Percentiles rank a stretch among this genome's conserved stretches.
Evolutionary conservation across 345 rosid species (phyloP).

Genomic region (Pelargonium nanum): DNA sequence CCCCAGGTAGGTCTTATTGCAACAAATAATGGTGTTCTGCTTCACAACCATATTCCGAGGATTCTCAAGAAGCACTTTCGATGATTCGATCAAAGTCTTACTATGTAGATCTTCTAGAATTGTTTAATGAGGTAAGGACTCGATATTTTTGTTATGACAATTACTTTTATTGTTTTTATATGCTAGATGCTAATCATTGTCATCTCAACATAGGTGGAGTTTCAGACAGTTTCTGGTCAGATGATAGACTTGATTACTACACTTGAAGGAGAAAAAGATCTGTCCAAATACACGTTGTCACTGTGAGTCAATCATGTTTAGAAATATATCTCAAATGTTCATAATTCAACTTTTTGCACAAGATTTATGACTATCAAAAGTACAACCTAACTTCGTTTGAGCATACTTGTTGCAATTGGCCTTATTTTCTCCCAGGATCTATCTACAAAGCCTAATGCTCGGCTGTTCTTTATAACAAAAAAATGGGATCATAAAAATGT

Average conservation of each 20-base stretch:
- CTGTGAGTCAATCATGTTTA: slow-evolving; percentile 36
- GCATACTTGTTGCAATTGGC: too few relatives aligned
- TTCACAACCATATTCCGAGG: slow-evolving; percentile 38
- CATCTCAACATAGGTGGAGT: slow-evolving; percentile 45
- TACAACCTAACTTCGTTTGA: too few relatives aligned
- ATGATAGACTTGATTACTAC: slow-evolving; percentile 78
- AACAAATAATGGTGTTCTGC: slow-evolving; percentile 37
- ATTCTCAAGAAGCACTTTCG: slow-evolving; percentile 44
- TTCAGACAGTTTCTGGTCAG: slow-evolving; percentile 68
- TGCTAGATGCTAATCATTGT: slow-evolving; percentile 3
- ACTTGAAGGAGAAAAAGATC: slow-evolving; percentile 57
- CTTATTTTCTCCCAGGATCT: too few relatives aligned
- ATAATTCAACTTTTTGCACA: background rate
- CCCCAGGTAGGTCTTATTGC: slow-evolving; percentile 86
- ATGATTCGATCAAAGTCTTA: slow-evolving; percentile 37
- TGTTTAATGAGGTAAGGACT: slow-evolving; percentile 42
- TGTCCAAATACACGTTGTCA: slow-evolving; percentile 51
- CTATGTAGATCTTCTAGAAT: slow-evolving; percentile 43
- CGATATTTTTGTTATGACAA: background rate
- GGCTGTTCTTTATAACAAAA: too few relatives aligned
- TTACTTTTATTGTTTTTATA: background rate
- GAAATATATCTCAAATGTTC: background rate
- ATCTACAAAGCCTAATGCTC: too few relatives aligned
- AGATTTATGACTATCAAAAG: too few relatives aligned
- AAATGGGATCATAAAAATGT: too few relatives aligned